Evolutionary conservation across 1,284 basidiomycete genomes (phyloP).

Genomic region (Leccinum solheimii): DNA sequence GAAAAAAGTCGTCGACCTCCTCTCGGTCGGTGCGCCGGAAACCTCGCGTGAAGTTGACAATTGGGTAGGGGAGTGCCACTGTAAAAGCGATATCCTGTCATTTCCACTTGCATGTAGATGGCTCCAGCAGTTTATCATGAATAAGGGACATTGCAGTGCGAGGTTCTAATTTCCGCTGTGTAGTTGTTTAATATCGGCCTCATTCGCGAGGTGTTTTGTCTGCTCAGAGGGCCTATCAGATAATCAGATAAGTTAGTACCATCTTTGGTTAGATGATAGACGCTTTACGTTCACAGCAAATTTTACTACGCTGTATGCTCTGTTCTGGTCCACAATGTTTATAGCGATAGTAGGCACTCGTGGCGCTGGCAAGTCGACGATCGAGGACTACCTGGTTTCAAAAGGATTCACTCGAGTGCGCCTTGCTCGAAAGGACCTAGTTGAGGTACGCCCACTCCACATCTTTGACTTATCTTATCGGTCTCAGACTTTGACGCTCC

Average conservation of each 20-base stretch:
- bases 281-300: not conserved
- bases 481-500: not conserved
- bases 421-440: conserved; percentile 18
- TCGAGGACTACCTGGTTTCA: conserved; percentile 71
- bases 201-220: not conserved
- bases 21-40: conserved; percentile 20
- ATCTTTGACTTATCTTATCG: not conserved
- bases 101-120: not conserved
- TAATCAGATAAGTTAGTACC: not conserved
- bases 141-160: not conserved
- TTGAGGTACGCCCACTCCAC: conserved; percentile 14
- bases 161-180: not conserved
- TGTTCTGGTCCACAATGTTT: conserved; percentile 56
- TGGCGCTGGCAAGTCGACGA: conserved; percentile 76
- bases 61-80: conserved; percentile 3
- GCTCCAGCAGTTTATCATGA: not conserved
- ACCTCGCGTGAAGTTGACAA: conserved; percentile 25
- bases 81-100: not conserved
- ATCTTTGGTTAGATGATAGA: not conserved
- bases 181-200: not conserved
- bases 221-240: not conserved
- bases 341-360: conserved; percentile 87
- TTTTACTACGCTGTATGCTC: not conserved
- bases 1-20: conserved; percentile 12
- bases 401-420: conserved; percentile 55